Evolutionary conservation across 176 grass and related monocot genomes (phyloP).

Genomic region (Hordeum vulgare): DNA sequence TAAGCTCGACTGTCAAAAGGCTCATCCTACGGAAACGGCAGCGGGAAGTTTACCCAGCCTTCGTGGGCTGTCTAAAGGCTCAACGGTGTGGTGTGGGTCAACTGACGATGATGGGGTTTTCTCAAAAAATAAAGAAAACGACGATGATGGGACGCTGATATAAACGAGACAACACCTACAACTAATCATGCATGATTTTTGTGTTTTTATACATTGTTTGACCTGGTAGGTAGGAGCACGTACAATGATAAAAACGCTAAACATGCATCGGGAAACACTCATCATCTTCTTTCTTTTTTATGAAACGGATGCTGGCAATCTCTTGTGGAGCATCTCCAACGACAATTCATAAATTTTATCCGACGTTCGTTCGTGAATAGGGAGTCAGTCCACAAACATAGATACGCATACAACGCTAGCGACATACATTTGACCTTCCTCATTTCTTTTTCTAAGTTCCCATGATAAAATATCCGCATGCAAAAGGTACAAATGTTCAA

Average conservation of each 20-base stretch:
- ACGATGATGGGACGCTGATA: not conserved
- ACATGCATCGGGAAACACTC: not conserved
- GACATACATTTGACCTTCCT: too few species aligned
- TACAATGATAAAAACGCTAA: not conserved
- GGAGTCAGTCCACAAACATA: too few species aligned
- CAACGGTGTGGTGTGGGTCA: not conserved
- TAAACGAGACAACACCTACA: not conserved
- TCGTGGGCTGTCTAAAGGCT: not conserved
- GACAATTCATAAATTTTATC: too few species aligned
- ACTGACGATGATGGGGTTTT: not conserved
- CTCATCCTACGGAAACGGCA: not conserved
- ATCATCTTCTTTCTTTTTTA: not conserved
- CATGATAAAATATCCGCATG: too few species aligned
- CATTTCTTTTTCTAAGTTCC: too few species aligned
- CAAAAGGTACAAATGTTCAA: too few species aligned
- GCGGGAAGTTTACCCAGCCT: not conserved
- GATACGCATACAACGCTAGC: too few species aligned
- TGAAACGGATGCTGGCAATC: too few species aligned
- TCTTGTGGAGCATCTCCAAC: too few species aligned
- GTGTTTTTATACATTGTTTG: not conserved
- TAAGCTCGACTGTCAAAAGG: slow-evolving; percentile 23
- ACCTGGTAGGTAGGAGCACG: not conserved
- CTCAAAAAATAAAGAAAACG: too few species aligned
- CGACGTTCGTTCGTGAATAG: too few species aligned
- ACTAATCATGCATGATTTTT: not conserved